A percentile compares a stretch with the other conserved stretches of the same genome.
phyloP scores from a whole-genome alignment of 2,329 filamentous ascomycete genomes.

The Rhinocladiella mackenziei region DNA sequence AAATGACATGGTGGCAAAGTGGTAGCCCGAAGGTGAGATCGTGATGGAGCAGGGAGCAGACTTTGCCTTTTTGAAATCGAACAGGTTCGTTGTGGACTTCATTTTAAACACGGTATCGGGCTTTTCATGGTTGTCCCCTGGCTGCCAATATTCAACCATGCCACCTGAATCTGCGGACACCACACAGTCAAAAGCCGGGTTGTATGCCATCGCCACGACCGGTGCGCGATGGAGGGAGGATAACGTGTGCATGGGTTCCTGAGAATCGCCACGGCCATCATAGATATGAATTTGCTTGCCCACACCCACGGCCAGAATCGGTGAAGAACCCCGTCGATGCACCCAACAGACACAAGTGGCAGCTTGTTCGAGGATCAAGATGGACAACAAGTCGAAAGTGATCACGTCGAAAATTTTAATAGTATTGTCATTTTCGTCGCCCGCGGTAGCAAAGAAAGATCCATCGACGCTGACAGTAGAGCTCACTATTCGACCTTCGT shows the following conservation, averaged over 20 bases:
- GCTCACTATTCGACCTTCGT: constrained; percentile 76
- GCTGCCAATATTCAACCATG: constrained; percentile 96
- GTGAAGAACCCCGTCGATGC: constrained; percentile 81
- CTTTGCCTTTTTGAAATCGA: constrained; percentile 96
- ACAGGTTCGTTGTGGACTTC: constrained; percentile 90
- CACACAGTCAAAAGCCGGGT: constrained; percentile 82
- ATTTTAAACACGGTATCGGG: constrained; percentile 86
- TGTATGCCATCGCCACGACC: constrained; percentile 83
- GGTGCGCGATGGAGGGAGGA: constrained; percentile 74
- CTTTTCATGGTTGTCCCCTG: constrained; percentile 73
- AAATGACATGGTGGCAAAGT: constrained; percentile 84
- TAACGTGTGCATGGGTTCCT: constrained; percentile 70
- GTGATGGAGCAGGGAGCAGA: constrained; percentile 76
- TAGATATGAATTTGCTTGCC: constrained; percentile 75
- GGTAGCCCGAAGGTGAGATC: constrained; percentile 78
- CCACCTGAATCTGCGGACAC: constrained; percentile 83
- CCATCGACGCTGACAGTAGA: constrained; percentile 87
- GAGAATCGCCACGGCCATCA: constrained; percentile 80
- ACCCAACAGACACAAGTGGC: constrained; percentile 89
- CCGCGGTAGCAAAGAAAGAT: constrained; percentile 86
- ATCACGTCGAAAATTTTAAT: constrained; percentile 61
- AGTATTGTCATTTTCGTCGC: constrained; percentile 48
- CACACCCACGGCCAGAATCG: constrained; percentile 78
- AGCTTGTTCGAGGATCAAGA: constrained; percentile 70
- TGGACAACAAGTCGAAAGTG: constrained; percentile 79